Base-by-base conservation (phyloP, 371 early-diverging fungal genomes). In the Mucor sp. region DNA sequence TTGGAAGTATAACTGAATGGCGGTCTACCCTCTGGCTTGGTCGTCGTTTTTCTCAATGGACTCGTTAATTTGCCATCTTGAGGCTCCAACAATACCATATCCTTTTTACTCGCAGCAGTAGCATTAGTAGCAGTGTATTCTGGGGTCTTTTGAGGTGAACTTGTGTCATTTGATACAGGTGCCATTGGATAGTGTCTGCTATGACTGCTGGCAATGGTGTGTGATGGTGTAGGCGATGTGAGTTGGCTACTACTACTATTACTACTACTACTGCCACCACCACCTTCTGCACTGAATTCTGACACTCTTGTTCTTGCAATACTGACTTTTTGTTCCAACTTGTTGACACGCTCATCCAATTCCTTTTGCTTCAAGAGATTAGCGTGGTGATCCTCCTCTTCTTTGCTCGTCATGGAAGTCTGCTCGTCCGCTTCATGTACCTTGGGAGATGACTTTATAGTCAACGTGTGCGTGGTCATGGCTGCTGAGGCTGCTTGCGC, bases 211-310 rank as follows among this genome's bases (percentile, higher is more conserved):
- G 15, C 1, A 27, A 53, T 53, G 14, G 27, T 61, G 19, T 61
- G 61, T 4, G 61, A 43, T 27, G 61, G 61, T 47, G 17, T 61
- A 11, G 61, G 61, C 1, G 61, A 28, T 43, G 47, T 43, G 47
- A 19, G n/a, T 19, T 17, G 33, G 35, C 23, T 37, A 17, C 15
- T 23, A 30, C 14, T 58, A 14, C 37, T 35, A 35, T 6, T 12
- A 3, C 37, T 12, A 35, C 12, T 33, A 7, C 33, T 33, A 6
- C 33, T 1, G 7, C 7, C 12, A 35, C 37, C 37, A 12, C 12
- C 2, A 23, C 11, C 11, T 19, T 57, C 58, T 19, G 58, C 19
- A 12, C 58, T 32, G 12, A 17, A 44, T 61, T 61, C 43, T 28
- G 43, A 27, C 7, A 44, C 32, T 43, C 28, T 61, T 8, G 62